These are phyloP conservation scores for Paracoccidioides lutzii DNA, from an alignment of 2,329 filamentous ascomycete species.

Conservation along the genomic window DNA sequence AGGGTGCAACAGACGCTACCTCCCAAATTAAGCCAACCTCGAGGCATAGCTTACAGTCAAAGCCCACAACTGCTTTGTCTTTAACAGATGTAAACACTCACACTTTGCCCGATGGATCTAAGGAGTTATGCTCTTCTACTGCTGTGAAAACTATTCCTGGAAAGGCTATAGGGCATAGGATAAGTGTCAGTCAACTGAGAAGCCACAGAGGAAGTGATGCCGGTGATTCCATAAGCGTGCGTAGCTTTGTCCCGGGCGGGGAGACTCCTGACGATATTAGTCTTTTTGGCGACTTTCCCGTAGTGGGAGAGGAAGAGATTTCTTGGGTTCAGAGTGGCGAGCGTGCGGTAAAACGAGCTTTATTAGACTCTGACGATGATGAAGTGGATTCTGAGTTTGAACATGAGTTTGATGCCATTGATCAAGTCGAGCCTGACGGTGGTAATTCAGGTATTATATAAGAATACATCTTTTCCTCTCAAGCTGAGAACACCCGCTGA, in stretches of 20 bases:
- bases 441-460: conserved; percentile 41
- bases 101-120: conserved; percentile 55
- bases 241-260: conserved; percentile 40
- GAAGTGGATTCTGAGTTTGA: conserved; percentile 54
- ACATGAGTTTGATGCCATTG: conserved; percentile 62
- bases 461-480: conserved; percentile 2
- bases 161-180: conserved; percentile 20
- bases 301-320: conserved; percentile 15
- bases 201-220: conserved; percentile 38
- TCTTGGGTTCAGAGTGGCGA: background rate
- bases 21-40: conserved; percentile 22
- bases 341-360: conserved; percentile 22
- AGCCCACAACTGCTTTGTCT: conserved; percentile 74
- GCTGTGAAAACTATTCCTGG: conserved; percentile 20
- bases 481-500: conserved; percentile 14
- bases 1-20: conserved; percentile 18
- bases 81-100: conserved; percentile 68
- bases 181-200: conserved; percentile 30
- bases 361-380: conserved; percentile 28
- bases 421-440: conserved; percentile 42
- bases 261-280: conserved; percentile 63
- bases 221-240: conserved; percentile 39
- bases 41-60: conserved; percentile 37
- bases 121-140: conserved; percentile 47
- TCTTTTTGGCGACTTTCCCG: conserved; percentile 59